phyloP scores from a whole-genome alignment of 2,329 filamentous ascomycete genomes.

The Metarhizium anisopliae region DNA sequence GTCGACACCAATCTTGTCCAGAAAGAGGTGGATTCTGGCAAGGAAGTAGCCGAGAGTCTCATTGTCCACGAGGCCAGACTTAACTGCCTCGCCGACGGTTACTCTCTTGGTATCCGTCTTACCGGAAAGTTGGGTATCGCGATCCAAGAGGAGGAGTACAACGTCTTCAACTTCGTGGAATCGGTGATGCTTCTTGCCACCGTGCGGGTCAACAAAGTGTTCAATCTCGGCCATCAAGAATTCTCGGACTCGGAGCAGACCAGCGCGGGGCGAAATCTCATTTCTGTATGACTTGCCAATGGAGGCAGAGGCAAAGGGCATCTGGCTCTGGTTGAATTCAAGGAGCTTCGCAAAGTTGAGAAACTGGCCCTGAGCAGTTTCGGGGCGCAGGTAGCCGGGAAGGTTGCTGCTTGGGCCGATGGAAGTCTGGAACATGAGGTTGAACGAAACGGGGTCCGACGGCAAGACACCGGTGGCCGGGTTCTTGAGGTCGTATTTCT shows the following conservation, averaged over 20 bases:
- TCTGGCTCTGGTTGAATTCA: constrained; percentile 88
- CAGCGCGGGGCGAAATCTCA: constrained; percentile 88
- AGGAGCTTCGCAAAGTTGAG: constrained; percentile 93
- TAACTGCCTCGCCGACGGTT: constrained; percentile 78
- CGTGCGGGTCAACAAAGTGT: constrained; percentile 91
- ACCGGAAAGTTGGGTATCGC: constrained; percentile 76
- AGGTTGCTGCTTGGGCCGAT: constrained; percentile 89
- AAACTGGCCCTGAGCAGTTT: constrained; percentile 98
- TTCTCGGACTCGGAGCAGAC: constrained; percentile 87
- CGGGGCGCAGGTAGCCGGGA: constrained; percentile 78
- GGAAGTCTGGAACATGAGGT: constrained; percentile 96
- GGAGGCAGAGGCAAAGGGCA: constrained; percentile 95
- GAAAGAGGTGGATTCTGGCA: constrained; percentile 84
- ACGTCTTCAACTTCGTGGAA: constrained; percentile 80
- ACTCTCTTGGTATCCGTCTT: constrained; percentile 68
- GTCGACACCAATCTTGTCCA: constrained; percentile 81
- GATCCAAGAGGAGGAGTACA: constrained; percentile 76
- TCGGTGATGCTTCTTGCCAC: constrained; percentile 87
- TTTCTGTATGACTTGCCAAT: constrained; percentile 98
- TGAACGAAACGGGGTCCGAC: constrained; percentile 79
- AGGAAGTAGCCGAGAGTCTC: constrained; percentile 98
- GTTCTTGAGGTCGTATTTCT: constrained; percentile 85
- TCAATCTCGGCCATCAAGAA: constrained; percentile 99
- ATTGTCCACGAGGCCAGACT: constrained; percentile 79
- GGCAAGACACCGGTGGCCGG: constrained; percentile 71